Base-by-base conservation (phyloP, 2,329 filamentous ascomycete species). In the Aspergillus brunneoviolaceus region DNA sequence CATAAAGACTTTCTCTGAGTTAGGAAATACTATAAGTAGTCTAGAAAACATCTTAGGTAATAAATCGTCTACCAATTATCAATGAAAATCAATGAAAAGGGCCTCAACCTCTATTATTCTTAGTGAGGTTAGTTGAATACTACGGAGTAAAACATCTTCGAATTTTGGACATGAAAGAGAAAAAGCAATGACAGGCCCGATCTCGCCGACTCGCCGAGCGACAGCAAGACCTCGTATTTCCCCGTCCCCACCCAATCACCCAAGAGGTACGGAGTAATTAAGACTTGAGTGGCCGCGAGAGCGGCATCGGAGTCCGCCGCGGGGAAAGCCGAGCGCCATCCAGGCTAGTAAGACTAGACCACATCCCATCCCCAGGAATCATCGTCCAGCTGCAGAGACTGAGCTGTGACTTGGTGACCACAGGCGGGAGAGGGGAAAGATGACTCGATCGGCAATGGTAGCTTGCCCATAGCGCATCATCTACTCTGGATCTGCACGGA, bases 401-500 rank as follows among this genome's bases (percentile, higher is more conserved):
- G 39, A 23, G 23, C 4, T 4, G 23, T 23, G 23, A 23, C 23
- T 23, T 23, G 3, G 23, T 23, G 23, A 23, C 23, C 23, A 5
- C 14, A 12, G n/a, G 53, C 42, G 33, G n/a, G 23, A 47, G n/a
- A 45, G 42, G 35, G n/a, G 21, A 53, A 52, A 21, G 33, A 25
- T 53, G 25, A 48, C 52, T 55, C 23, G 52, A 55, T 48, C 52
- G 52, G 21, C 52, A 48, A 25, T 39, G 16, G 52, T 55, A 55
- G 53, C 16, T 14, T 47, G 35, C 33, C 52, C 35, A 55, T 55
- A 55, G 52, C 52, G 52, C 23, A 39, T 16, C n/a, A n/a, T 10
- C 39, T 19, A 27, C 21, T 45, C 21, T 25, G n/a, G 42, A 55
- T 55, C 53, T 45, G 29, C 29, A 31, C 12, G 19, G 42, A 29